Base-by-base conservation (phyloP, 1,139 yeast genomes). In the Saccharomyces hybrid region DNA sequence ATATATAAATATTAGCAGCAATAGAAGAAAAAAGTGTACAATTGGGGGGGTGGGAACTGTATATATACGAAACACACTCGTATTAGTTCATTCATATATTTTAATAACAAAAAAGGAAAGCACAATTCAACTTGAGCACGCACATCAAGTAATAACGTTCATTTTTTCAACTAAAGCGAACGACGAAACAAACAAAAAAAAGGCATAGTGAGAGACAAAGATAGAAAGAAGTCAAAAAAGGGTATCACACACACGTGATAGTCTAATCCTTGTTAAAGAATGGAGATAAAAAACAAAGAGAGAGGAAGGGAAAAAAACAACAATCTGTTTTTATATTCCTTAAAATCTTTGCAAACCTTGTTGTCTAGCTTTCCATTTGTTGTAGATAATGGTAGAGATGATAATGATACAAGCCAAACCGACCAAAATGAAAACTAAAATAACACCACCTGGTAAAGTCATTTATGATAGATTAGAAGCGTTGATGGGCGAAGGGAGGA, bases 381-480 rank as follows among this genome's bases (percentile, higher is more conserved):
- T 74, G 71, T 64, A 68, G 53, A 57, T 50, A 58, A 69, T 59
- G 52, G 71, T 66, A 52, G 54, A 44, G 55, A 68, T 48, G 55
- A 74, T 63, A 54, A 71, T 75, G 57, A 67, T 54, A 70, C 73
- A 73, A 59, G 78, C 77, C 62, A 77, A 73, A 62, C 74, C 74
- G 62, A 78, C 65, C 59, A 78, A 68, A 67, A 75, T 70, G 69
- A 78, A 76, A 61, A 78, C 82, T 66, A 78, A 72, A 67, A 78
- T 78, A 68, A 77, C 81, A 70, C 81, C 81, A 63, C 76, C 75
- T 70, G 82, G 81, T 66, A 78, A 73, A 38, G 44, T 38, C 44
- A 38, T 38, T 38, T 38, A 38, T 38, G 26, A 38, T 38, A 38
- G 4, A 38, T 38, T 38, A 38, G 3, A 16, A 38, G 44, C 11